phyloP scores from a whole-genome alignment of 176 grass and related monocot genomes.

The Raddia distichophylla region DNA sequence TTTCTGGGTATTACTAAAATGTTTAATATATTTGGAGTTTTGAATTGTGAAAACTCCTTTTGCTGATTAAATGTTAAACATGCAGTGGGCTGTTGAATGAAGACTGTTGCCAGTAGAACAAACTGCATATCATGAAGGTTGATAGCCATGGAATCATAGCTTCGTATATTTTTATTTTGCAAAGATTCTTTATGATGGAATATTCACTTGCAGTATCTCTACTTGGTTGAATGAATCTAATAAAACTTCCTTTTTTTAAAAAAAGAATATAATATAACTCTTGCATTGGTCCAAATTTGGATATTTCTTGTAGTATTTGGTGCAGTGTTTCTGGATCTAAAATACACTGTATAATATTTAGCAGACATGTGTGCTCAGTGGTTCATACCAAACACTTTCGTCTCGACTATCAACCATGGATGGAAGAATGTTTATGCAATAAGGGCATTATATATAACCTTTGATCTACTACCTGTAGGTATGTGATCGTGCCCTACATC shows the following conservation, averaged over 20 bases:
- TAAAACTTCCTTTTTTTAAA: neutral
- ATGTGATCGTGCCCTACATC: neutral
- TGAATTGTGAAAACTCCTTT: neutral
- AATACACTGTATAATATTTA: neutral
- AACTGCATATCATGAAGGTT: neutral
- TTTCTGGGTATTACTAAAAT: neutral
- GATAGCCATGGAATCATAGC: neutral
- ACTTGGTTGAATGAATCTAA: neutral
- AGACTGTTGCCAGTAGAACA: neutral
- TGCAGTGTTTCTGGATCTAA: neutral
- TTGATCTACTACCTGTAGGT: conserved; percentile 1
- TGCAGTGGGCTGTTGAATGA: neutral
- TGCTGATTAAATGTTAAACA: conserved; percentile 13
- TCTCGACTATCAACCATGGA: neutral
- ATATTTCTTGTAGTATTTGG: neutral
- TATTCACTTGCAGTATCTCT: neutral
- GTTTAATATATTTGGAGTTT: neutral
- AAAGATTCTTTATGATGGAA: neutral
- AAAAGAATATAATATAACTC: neutral
- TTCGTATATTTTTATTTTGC: neutral
- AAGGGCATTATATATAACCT: neutral
- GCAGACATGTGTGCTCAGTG: neutral
- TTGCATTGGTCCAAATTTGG: neutral
- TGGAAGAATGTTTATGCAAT: neutral
- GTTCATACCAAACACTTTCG: neutral